Percentiles rank a stretch among this genome's conserved stretches.
phyloP scores from a whole-genome alignment of 192 early-diverging fungal species.

The Anaeromyces robustus region DNA sequence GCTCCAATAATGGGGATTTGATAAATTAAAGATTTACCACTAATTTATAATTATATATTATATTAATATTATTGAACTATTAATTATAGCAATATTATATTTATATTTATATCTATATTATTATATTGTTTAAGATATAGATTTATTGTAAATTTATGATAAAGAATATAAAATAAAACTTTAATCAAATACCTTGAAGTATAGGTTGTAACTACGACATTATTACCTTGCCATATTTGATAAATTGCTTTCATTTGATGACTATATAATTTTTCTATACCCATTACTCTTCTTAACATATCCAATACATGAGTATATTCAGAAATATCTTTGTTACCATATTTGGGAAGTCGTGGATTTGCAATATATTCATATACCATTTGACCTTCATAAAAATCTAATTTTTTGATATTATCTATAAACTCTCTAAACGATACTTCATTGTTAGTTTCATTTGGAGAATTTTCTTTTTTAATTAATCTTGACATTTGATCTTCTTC shows the following conservation, averaged over 20 bases:
- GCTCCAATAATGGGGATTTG: constrained; percentile 46
- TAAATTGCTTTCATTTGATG: constrained; percentile 59
- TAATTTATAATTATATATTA: constrained; percentile 4
- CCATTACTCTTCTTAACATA: neutral
- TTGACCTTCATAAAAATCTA: constrained; percentile 23
- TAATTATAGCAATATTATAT: too few species aligned
- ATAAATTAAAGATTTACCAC: constrained; percentile 68
- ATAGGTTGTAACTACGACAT: constrained; percentile 51
- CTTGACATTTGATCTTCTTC: neutral
- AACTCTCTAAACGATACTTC: constrained; percentile 2
- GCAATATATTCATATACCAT: constrained; percentile 6
- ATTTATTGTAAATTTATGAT: too few species aligned
- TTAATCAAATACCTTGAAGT: constrained; percentile 42
- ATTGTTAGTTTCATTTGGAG: neutral
- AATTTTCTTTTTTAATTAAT: neutral
- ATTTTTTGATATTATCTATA: constrained; percentile 9
- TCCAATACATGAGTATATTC: neutral
- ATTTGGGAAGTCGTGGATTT: neutral
- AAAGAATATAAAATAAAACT: too few species aligned
- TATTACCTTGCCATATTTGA: constrained; percentile 17
- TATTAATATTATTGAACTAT: too few species aligned
- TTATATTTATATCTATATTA: too few species aligned
- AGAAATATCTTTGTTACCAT: neutral
- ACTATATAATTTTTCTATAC: constrained; percentile 33
- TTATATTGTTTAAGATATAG: too few species aligned